Evolutionary conservation across 306 rosid species (phyloP).

Genomic region (Aeschynomene evenia): DNA sequence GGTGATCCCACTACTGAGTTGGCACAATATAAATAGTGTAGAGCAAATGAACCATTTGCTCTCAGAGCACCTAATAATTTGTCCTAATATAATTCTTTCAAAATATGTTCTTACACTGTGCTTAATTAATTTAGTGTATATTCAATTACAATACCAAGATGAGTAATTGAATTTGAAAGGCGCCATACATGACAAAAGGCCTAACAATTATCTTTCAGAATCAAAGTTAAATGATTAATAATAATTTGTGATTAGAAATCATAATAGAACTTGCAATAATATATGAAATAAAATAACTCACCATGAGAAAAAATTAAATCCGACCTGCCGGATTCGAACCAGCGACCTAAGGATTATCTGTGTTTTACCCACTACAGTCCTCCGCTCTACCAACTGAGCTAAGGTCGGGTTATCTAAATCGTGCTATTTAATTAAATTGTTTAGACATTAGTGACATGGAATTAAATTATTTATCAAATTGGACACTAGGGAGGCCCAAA

Average conservation of each 20-base stretch:
- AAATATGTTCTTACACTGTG: too few relatives aligned
- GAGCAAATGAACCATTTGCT: too few relatives aligned
- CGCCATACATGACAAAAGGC: too few relatives aligned
- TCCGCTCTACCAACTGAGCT: slow-evolving; percentile 45
- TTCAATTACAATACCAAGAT: background rate
- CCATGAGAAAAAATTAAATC: too few relatives aligned
- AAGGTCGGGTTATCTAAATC: background rate
- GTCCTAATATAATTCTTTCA: background rate
- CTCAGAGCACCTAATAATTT: too few relatives aligned
- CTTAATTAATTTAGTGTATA: background rate
- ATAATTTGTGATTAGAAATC: background rate
- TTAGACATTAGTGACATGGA: too few relatives aligned
- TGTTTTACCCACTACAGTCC: slow-evolving; percentile 21
- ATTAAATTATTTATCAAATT: background rate
- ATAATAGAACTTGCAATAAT: background rate
- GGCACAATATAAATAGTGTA: too few relatives aligned
- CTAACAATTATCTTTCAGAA: too few relatives aligned
- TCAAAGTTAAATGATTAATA: background rate
- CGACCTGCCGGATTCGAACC: slow-evolving; percentile 44
- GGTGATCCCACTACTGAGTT: too few relatives aligned
- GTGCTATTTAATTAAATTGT: background rate
- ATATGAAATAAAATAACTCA: background rate
- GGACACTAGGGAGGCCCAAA: background rate
- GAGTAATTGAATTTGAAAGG: background rate
- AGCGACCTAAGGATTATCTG: slow-evolving; percentile 33